These are phyloP conservation scores for Phytopythium helicoides DNA, from an alignment of 352 stramenopile species.

Conservation along the genomic window DNA sequence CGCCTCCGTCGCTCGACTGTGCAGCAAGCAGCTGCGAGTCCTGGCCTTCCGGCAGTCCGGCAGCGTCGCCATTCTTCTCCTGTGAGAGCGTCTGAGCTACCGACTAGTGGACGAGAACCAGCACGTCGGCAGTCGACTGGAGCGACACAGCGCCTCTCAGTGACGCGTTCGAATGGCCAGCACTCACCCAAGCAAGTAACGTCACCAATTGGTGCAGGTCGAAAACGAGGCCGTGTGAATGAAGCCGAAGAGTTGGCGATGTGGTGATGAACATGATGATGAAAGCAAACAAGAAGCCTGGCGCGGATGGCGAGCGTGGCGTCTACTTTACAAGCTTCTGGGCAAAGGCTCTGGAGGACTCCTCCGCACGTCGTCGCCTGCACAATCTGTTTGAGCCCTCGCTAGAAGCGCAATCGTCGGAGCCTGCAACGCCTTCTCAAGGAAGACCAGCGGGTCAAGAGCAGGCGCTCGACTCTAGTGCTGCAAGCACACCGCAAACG, in stretches of 20 bases:
- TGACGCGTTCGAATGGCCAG: too few species aligned
- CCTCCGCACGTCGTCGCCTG: conserved; percentile 14
- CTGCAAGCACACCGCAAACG: not conserved
- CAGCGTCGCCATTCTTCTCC: conserved; percentile 2
- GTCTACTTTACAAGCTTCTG: conserved; percentile 24
- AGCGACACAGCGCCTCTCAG: too few species aligned
- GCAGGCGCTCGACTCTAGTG: not conserved
- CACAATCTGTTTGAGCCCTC: conserved; percentile 17
- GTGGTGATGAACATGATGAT: not conserved
- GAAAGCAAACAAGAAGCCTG: conserved; percentile 4
- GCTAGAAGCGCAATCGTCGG: not conserved
- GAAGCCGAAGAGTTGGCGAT: not conserved
- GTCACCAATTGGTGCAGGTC: too few species aligned
- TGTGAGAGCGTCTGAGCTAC: not conserved
- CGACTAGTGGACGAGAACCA: not conserved
- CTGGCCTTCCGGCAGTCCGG: too few species aligned
- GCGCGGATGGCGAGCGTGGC: conserved; percentile 1
- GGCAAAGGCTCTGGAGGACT: conserved; percentile 8
- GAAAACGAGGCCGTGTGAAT: too few species aligned
- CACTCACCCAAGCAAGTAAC: too few species aligned
- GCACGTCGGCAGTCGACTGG: not conserved
- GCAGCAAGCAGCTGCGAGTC: too few species aligned
- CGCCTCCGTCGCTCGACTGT: too few species aligned
- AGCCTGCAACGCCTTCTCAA: not conserved
- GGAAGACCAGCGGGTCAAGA: not conserved